These are phyloP conservation scores for Pythium plurisporium DNA, from an alignment of 352 stramenopile genomes.

Conservation along the genomic window DNA sequence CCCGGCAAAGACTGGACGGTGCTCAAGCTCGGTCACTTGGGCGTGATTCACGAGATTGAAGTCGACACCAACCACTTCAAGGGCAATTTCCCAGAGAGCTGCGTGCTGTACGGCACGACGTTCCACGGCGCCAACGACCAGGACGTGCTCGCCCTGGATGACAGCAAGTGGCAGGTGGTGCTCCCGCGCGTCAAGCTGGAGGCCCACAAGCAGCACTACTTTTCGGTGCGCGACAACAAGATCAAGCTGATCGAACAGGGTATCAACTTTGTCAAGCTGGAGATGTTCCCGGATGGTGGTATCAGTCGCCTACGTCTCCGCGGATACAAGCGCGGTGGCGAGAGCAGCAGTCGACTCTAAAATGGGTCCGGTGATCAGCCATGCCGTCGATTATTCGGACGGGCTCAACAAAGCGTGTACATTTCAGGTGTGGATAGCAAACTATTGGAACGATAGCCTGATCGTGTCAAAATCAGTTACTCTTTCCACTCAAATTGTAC, in stretches of 20 bases:
- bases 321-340: conserved; percentile 43
- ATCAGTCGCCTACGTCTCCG: conserved; percentile 89
- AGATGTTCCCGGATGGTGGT: conserved; percentile 93
- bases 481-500: too few species aligned
- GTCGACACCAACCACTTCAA: conserved; percentile 95
- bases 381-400: too few species aligned
- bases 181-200: conserved; percentile 84
- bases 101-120: conserved; percentile 66
- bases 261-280: conserved; percentile 91
- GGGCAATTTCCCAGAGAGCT: conserved; percentile 94
- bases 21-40: conserved; percentile 84
- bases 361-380: too few species aligned
- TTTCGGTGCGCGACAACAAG: conserved; percentile 50
- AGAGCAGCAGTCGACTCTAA: conserved; percentile 9
- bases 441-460: too few species aligned
- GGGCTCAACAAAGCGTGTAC: background rate
- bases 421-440: too few species aligned
- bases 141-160: conserved; percentile 30
- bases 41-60: conserved; percentile 62
- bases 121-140: conserved; percentile 35
- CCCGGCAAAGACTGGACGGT: conserved; percentile 91
- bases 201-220: conserved; percentile 85
- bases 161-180: conserved; percentile 80
- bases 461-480: too few species aligned
- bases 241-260: conserved; percentile 51